Conservation (phyloP, 2,329 filamentous ascomycete genomes). For the Colletotrichum caudatum region DNA sequence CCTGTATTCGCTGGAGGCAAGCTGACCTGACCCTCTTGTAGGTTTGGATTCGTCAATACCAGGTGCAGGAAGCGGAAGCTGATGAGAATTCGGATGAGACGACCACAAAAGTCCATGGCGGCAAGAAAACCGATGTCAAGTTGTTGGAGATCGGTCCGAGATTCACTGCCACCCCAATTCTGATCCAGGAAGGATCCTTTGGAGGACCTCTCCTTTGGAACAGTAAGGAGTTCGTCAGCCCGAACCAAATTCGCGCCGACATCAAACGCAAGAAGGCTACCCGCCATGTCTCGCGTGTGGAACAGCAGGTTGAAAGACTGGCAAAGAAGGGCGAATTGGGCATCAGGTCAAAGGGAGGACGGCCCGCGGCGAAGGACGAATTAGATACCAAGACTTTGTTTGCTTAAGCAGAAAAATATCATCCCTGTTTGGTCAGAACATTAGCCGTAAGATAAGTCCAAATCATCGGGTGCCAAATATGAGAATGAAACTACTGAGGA, state of each 20-base stretch:
- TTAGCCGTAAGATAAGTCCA: not conserved
- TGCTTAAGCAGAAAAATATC: constrained; percentile 61
- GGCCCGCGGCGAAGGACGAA: constrained; percentile 72
- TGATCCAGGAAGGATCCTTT: constrained; percentile 88
- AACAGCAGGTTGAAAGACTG: constrained; percentile 78
- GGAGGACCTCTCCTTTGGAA: constrained; percentile 97
- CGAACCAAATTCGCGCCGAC: constrained; percentile 92
- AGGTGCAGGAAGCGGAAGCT: constrained; percentile 69
- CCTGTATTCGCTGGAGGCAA: not conserved
- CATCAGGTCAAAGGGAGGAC: constrained; percentile 74
- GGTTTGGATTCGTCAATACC: constrained; percentile 66
- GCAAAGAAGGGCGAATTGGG: constrained; percentile 83
- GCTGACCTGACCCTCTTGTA: not conserved
- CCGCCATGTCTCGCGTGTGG: constrained; percentile 80
- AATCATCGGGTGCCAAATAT: not conserved
- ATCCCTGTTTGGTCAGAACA: constrained; percentile 12
- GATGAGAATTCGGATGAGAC: constrained; percentile 45
- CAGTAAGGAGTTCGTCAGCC: constrained; percentile 96
- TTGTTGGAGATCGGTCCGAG: constrained; percentile 94
- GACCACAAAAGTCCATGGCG: constrained; percentile 55
- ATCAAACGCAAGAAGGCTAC: constrained; percentile 80
- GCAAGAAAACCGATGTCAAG: constrained; percentile 79
- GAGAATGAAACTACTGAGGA: not conserved
- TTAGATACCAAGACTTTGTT: constrained; percentile 84
- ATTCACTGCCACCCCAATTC: constrained; percentile 74